Evolutionary conservation across 1,284 basidiomycete species (phyloP).

Genomic region (Cutaneotrichosporon mucoides): DNA sequence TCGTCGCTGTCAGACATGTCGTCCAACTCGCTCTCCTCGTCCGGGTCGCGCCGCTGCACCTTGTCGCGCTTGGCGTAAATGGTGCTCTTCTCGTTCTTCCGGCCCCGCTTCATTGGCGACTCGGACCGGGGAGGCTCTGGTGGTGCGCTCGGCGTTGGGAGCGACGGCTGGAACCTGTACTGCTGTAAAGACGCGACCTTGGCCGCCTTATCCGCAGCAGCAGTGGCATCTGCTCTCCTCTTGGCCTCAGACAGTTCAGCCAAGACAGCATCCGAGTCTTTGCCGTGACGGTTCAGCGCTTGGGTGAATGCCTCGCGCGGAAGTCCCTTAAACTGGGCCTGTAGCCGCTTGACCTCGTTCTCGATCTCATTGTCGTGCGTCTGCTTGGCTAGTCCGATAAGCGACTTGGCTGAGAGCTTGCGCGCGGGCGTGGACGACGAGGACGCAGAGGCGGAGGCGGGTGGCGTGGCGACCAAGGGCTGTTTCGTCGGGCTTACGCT

Average conservation of each 20-base stretch:
- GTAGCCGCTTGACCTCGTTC: constrained; percentile 14
- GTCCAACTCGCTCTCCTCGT: constrained; percentile 40
- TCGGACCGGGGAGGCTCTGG: not conserved
- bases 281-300: constrained; percentile 13
- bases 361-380: constrained; percentile 17
- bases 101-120: constrained; percentile 9
- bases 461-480: too few relatives aligned
- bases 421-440: not conserved
- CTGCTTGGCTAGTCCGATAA: constrained; percentile 11
- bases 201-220: too few relatives aligned
- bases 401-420: constrained; percentile 4
- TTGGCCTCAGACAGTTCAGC: too few relatives aligned
- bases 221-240: too few relatives aligned
- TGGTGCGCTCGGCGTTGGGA: not conserved
- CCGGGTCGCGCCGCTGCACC: constrained; percentile 53
- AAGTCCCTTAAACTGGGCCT: constrained; percentile 23
- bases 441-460: not conserved
- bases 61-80: constrained; percentile 48
- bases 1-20: constrained; percentile 35
- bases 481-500: constrained; percentile 5
- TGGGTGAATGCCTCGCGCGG: constrained; percentile 12
- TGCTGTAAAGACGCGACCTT: not conserved
- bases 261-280: too few relatives aligned
- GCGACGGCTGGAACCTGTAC: constrained; percentile 6
- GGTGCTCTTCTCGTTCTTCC: constrained; percentile 40